Base-by-base conservation (phyloP, 208 protist species). In the Herpetomonas tarakana region DNA sequence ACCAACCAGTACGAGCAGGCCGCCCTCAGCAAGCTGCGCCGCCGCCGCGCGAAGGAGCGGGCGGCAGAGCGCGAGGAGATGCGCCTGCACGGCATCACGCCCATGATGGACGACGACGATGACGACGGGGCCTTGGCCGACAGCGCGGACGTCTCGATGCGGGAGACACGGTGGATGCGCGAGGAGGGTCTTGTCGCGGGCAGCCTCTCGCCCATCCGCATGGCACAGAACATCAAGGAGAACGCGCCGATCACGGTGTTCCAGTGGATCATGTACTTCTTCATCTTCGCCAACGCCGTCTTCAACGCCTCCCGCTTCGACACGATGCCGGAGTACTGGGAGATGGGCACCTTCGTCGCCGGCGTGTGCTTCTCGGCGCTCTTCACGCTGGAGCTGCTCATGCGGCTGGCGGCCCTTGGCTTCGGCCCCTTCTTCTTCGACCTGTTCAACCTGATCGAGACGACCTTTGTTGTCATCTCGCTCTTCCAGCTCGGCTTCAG, bases 401-500 rank as follows among this genome's bases (percentile, higher is more conserved):
- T 95, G 30, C 86, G 86, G 39, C 52, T 95, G 22, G 54, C 91
- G 31, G 92, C 84, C 28, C 67, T 95, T 51, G 92, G 92, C 21
- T 78, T 79, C 2, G 81, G 81, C 11, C 79, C 83, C 27, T 97
- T 92, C 75, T 69, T 92, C 49, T 65, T 54, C 11, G 78, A 95
- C 57, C 52, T 81, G 31, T 82, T 91, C 47, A 93, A 94, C 65
- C 50, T 93, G 7, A 65, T 96, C 27, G 84, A 93, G 61, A 18
- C 71, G 21, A 60, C 78, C 7, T 80, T 93, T 46, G 80, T 88
- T 41, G 67, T 93, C 38, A 75, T 92, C 67, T 91, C 84, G 18
- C 78, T 96, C 56, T 88, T 96, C 64, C 85, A 97, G 64, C 72
- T 97, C n/a, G 90, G 83, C n/a, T 92, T 91, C 70, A 81, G 70